phyloP scores from a whole-genome alignment of 192 early-diverging fungal species.

The Coemansia sp. region DNA sequence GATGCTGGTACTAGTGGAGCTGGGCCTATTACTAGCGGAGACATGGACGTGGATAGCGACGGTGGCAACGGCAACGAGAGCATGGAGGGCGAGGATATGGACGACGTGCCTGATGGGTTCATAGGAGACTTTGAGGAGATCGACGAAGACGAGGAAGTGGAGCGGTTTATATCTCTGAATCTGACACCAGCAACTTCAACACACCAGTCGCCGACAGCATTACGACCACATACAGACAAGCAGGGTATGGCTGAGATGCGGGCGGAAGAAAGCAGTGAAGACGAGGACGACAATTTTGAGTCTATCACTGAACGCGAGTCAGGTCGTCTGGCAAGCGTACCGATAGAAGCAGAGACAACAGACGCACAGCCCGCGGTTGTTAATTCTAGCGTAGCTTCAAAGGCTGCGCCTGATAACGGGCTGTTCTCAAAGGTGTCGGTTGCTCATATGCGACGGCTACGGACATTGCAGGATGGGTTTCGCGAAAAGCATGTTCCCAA shows the following conservation, averaged over 20 bases:
- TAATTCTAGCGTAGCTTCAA: not conserved
- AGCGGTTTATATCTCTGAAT: slow-evolving; percentile 50
- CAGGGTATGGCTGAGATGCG: not conserved
- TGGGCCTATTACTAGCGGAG: not conserved
- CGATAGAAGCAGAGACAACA: not conserved
- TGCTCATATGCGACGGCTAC: slow-evolving; percentile 16
- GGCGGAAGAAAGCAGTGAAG: slow-evolving; percentile 24
- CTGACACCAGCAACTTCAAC: slow-evolving; percentile 39
- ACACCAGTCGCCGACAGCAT: slow-evolving; percentile 29
- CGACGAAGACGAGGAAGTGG: slow-evolving; percentile 48
- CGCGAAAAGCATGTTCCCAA: slow-evolving; percentile 20
- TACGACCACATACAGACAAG: not conserved
- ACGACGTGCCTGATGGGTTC: slow-evolving; percentile 23
- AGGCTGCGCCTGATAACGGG: not conserved
- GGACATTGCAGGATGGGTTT: slow-evolving; percentile 25
- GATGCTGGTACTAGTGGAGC: not conserved
- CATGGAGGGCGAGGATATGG: slow-evolving; percentile 16
- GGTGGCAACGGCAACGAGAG: slow-evolving; percentile 12
- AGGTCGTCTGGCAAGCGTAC: not conserved
- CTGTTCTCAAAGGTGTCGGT: not conserved
- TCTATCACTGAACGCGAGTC: slow-evolving; percentile 19
- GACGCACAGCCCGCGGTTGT: not conserved
- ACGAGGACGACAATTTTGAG: slow-evolving; percentile 43
- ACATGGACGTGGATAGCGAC: slow-evolving; percentile 7
- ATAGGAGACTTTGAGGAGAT: slow-evolving; percentile 54